A percentile compares a stretch with the other conserved stretches of the same genome.
Evolutionary conservation across 495 filamentous ascomycete species (phyloP).

Genomic region (Pseudomonodictys pantanalensis): DNA sequence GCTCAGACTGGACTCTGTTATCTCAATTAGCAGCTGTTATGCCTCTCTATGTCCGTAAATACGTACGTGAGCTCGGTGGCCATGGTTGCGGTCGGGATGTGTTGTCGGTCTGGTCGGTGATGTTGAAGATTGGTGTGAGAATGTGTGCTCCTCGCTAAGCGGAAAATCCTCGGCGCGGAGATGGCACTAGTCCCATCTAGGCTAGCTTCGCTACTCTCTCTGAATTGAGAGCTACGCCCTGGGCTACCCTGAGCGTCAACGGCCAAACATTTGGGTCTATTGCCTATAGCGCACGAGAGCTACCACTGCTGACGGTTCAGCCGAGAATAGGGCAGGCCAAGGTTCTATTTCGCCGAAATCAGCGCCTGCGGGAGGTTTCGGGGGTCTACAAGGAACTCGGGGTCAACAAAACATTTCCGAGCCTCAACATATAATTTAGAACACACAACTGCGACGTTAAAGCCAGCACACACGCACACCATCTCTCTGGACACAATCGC

Average conservation of each 20-base stretch:
- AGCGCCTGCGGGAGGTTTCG: background rate
- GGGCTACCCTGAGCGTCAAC: no score
- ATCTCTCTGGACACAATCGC: background rate
- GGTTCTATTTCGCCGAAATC: no score
- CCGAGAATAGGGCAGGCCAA: no score
- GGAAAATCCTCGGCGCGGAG: background rate
- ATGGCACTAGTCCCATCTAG: constrained; percentile 1
- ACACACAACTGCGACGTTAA: background rate
- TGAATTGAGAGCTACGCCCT: no score
- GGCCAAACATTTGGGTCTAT: no score
- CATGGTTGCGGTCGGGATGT: constrained; percentile 68
- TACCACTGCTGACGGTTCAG: no score
- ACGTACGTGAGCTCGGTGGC: constrained; percentile 82
- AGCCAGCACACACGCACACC: no score
- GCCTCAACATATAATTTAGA: background rate
- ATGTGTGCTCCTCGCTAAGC: constrained; percentile 1
- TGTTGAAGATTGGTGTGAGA: background rate
- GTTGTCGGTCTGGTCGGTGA: constrained; percentile 17
- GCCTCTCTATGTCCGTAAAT: background rate
- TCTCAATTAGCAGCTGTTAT: constrained; percentile 4
- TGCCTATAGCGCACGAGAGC: no score
- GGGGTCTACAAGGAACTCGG: background rate
- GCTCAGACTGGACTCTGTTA: constrained; percentile 82
- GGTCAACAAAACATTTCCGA: background rate
- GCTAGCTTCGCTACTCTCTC: background rate